These are phyloP conservation scores for Cynanchum wilfordii DNA, from an alignment of 257 asterid species.

Conservation along the genomic window DNA sequence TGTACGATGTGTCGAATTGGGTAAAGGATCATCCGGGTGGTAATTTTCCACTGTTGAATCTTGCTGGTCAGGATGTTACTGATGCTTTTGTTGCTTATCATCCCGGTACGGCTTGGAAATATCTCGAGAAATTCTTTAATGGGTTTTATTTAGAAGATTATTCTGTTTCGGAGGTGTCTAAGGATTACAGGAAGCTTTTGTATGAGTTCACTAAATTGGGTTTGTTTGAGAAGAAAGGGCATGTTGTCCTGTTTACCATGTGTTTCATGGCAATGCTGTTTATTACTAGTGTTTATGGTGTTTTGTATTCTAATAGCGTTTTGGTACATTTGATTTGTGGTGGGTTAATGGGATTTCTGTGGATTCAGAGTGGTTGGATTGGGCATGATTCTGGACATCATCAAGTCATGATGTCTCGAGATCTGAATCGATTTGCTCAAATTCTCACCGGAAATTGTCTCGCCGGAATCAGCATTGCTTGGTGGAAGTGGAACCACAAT, in stretches of 20 bases:
- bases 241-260: slow-evolving; percentile 31
- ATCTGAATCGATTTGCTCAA: slow-evolving; percentile 46
- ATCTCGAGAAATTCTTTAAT: slow-evolving; percentile 50
- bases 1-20: slow-evolving; percentile 85
- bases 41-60: slow-evolving; percentile 56
- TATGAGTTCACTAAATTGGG: slow-evolving; percentile 63
- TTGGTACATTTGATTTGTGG: slow-evolving; percentile 55
- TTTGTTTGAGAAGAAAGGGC: slow-evolving; percentile 65
- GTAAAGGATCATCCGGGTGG: slow-evolving; percentile 78
- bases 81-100: slow-evolving; percentile 87
- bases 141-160: slow-evolving; percentile 55
- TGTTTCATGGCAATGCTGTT: slow-evolving; percentile 33
- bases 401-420: slow-evolving; percentile 44
- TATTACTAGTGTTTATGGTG: slow-evolving; percentile 51
- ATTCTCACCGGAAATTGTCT: slow-evolving; percentile 62
- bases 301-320: slow-evolving; percentile 44
- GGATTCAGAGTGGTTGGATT: slow-evolving; percentile 97
- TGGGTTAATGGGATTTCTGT: slow-evolving; percentile 61
- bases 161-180: slow-evolving; percentile 59
- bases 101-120: slow-evolving; percentile 61
- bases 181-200: slow-evolving; percentile 66
- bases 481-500: slow-evolving; percentile 93
- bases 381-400: slow-evolving; percentile 93
- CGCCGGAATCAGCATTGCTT: slow-evolving; percentile 77
- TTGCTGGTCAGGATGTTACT: slow-evolving; percentile 87